Percentiles rank a stretch among this genome's conserved stretches.
These are phyloP conservation scores for Metschnikowia reukaufii DNA, from an alignment of 805 yeast species.

Conservation along the genomic window DNA sequence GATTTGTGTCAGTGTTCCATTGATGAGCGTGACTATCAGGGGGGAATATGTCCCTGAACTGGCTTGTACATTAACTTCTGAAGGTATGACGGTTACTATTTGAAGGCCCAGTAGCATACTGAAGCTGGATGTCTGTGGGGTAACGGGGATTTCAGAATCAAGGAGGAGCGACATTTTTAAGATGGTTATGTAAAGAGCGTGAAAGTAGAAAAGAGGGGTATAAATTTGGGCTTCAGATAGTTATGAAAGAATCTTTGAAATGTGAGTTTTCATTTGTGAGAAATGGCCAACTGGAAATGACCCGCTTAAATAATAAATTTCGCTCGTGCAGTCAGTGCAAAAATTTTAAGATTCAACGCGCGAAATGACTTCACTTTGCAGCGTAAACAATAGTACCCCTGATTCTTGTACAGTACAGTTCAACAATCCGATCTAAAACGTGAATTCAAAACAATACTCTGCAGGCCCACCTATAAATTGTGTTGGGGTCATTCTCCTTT, in stretches of 20 bases:
- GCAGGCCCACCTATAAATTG: neutral
- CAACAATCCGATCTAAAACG: constrained; percentile 1
- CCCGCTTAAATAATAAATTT: neutral
- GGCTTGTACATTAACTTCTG: constrained; percentile 1
- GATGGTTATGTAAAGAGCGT: neutral
- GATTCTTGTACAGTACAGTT: constrained; percentile 1
- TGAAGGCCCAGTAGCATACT: constrained; percentile 19
- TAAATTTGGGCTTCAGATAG: neutral
- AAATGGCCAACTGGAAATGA: neutral
- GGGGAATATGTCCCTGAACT: neutral
- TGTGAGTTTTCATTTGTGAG: neutral
- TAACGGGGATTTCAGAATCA: constrained; percentile 12
- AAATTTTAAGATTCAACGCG: constrained; percentile 5
- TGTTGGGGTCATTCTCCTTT: too few relatives aligned
- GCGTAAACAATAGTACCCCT: constrained; percentile 9
- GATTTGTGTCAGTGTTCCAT: neutral
- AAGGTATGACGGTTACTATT: constrained; percentile 12
- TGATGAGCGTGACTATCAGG: neutral
- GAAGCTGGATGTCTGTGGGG: constrained; percentile 10
- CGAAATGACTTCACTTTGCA: constrained; percentile 3
- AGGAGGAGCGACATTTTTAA: constrained; percentile 19
- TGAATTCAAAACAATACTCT: neutral
- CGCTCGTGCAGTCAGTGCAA: neutral
- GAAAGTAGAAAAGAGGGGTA: neutral
- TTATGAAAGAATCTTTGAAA: neutral